These are phyloP conservation scores for Penstemon davidsonii DNA, from an alignment of 257 asterid genomes.

Conservation along the genomic window DNA sequence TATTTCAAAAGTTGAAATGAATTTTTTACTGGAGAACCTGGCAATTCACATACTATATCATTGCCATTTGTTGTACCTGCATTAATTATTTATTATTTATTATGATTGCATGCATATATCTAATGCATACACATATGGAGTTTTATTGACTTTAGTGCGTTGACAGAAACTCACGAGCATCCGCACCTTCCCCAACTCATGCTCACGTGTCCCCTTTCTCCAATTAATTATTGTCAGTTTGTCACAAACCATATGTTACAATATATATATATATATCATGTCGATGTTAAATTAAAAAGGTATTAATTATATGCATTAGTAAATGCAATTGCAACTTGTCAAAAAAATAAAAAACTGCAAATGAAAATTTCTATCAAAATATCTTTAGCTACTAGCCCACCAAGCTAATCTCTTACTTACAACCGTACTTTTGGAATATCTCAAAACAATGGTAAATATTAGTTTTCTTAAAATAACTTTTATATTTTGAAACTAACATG, in stretches of 20 bases:
- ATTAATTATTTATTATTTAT: not conserved
- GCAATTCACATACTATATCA: conserved; percentile 12
- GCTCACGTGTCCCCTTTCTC: conserved; percentile 21
- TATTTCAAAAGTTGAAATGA: too few relatives aligned
- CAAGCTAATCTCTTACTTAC: too few relatives aligned
- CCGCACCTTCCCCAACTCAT: conserved; percentile 48
- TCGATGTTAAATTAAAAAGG: too few relatives aligned
- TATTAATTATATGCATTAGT: too few relatives aligned
- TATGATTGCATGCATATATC: not conserved
- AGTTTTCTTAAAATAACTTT: too few relatives aligned
- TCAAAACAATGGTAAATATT: too few relatives aligned
- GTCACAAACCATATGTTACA: not conserved
- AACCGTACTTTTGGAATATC: too few relatives aligned
- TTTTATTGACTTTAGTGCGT: conserved; percentile 33
- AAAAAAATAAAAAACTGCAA: too few relatives aligned
- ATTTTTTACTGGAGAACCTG: not conserved
- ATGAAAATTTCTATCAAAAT: too few relatives aligned
- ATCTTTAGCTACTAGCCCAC: too few relatives aligned
- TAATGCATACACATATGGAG: not conserved
- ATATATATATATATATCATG: not conserved
- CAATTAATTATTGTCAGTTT: not conserved
- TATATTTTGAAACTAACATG: too few relatives aligned
- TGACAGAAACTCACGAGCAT: conserved; percentile 72
- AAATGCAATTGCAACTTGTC: too few relatives aligned
- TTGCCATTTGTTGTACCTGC: conserved; percentile 16